Base-by-base conservation (phyloP, 164 flowering plant species). In the Brasenia schreberi region DNA sequence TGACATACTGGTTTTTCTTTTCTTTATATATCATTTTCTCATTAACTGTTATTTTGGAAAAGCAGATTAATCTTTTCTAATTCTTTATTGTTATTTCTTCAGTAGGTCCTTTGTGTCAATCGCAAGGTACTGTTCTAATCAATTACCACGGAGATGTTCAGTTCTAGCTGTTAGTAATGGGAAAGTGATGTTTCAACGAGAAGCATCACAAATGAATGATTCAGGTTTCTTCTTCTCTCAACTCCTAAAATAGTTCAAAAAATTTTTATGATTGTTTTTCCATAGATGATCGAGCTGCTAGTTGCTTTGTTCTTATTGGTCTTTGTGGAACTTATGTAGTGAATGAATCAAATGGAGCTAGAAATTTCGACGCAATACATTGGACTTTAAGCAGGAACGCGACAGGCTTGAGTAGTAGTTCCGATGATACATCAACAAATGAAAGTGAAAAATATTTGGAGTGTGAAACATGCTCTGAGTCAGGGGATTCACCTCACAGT, bases 161-260 rank as follows among this genome's bases (percentile, higher is more conserved):
- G 86, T 92, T 45, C 72, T 89, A 66, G 96, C 97, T 43, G 90
- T 92, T 67, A 76, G 79, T 73, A 86, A 92, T 82, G 97, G 99
- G 33, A 95, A 90, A 79, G 70, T 92, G 64, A 80, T 84, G 61
- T 95, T 79, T 67, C 86, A 84, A 62, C 79, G 83, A 75, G 86
- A 84, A 44, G 71, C 77, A 42, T 23, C 39, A 18, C 62, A 67
- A 27, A 23, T 58, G 67, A 27, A 7, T 59, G 12, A 71, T 43
- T 62, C 71, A 77, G 86, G 85, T 85, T 67, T 10, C 43, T 42
- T 53, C 63, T 14, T 58, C 60, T 61, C 63, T 7, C 63, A 23
- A 61, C 10, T 18, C 18, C 63, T 61, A 4, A 18, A 19, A 61
- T 58, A 61, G 18, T 18, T 61, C 10, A 18, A 18, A 18, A 11